Percentiles rank a stretch among this genome's conserved stretches.
Conservation (phyloP, 805 yeast species). For the Diddensiella caesifluorescens region DNA sequence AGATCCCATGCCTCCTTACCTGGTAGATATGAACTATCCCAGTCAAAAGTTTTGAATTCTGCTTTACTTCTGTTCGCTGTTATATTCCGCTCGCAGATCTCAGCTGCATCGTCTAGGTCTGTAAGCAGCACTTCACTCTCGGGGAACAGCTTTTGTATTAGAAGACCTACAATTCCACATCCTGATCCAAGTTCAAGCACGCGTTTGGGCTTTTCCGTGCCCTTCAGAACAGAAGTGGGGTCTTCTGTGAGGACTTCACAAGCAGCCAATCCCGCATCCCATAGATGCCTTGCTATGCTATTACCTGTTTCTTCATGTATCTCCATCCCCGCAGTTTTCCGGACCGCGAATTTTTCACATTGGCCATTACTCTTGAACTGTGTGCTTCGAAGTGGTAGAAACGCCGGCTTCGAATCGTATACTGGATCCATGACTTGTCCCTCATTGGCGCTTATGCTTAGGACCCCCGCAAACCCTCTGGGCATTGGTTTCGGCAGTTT, state of each 20-base stretch:
- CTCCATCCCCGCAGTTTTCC: slow-evolving; percentile 7
- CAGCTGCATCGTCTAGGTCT: slow-evolving; percentile 37
- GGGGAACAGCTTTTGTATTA: slow-evolving; percentile 25
- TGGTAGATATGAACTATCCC: slow-evolving; percentile 30
- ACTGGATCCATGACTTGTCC: too few relatives aligned
- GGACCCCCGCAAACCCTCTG: too few relatives aligned
- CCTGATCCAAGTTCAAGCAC: slow-evolving; percentile 42
- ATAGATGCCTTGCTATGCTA: slow-evolving; percentile 39
- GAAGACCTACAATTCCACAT: slow-evolving; percentile 38
- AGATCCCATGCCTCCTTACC: slow-evolving; percentile 31
- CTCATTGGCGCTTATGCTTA: too few relatives aligned
- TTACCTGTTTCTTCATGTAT: slow-evolving; percentile 38
- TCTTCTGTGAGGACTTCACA: not conserved
- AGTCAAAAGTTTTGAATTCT: slow-evolving; percentile 34
- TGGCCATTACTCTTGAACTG: slow-evolving; percentile 1
- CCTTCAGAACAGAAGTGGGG: not conserved
- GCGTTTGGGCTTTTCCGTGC: slow-evolving; percentile 7
- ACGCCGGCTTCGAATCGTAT: slow-evolving; percentile 7
- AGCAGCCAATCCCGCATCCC: slow-evolving; percentile 37
- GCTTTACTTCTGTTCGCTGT: slow-evolving; percentile 20
- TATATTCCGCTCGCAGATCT: slow-evolving; percentile 35
- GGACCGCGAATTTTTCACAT: not conserved
- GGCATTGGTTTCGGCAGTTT: not conserved
- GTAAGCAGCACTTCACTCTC: slow-evolving; percentile 26
- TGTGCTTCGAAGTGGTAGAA: slow-evolving; percentile 11